Evolutionary conservation across 306 rosid species (phyloP), one percentile per base, ranked within the genome.

Genomic region (Vigna reflexopilosa): DNA sequence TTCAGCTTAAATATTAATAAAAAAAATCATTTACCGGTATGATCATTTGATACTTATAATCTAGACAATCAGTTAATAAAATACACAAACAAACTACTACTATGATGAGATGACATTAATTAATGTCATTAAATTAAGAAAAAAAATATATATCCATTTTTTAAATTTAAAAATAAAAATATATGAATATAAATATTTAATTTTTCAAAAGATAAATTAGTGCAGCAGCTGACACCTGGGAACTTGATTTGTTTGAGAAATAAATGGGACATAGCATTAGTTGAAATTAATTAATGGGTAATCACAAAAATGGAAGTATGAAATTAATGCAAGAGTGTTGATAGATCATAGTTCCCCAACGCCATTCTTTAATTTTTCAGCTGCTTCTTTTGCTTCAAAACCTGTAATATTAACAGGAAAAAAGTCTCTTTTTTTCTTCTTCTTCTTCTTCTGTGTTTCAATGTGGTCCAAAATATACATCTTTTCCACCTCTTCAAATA

Each of bases 391-490:
- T 48, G 78, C 16, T 59, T 32, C 15, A 11, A 76, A 44, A 42
- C 13, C 47, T 9, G 22, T 10, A 2, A 40, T 8, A 17, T 20
- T 17, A 51, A 63, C 20, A 63, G 49, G 70, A 80, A 67, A 79
- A 62, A 47, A 28, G 76, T 42, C 4, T 2, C 11, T 40, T 40
- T 4, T 2, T 3, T 0, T 20, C 22, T 20, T 20, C 22, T 20
- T 51, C 20, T 80, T 47, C 28, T 44, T 47, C 32, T 49, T 51
- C 70, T 70, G 67, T 38, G 52, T 79, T 45, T 76, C 49, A 72
- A 13, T 24, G 85, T 80, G 89, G 86, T 83, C 84, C 85, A 76
- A 44, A 24, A 16, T 24, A 28, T 14, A 20, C 51, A 20, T 75
- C 71, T 19, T 59, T 78, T 71, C 69, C 69, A 66, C 20, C 59